Evolutionary conservation across 768 basidiomycete genomes (phyloP).

Genomic region (Tubosaeta brunneosetosa): DNA sequence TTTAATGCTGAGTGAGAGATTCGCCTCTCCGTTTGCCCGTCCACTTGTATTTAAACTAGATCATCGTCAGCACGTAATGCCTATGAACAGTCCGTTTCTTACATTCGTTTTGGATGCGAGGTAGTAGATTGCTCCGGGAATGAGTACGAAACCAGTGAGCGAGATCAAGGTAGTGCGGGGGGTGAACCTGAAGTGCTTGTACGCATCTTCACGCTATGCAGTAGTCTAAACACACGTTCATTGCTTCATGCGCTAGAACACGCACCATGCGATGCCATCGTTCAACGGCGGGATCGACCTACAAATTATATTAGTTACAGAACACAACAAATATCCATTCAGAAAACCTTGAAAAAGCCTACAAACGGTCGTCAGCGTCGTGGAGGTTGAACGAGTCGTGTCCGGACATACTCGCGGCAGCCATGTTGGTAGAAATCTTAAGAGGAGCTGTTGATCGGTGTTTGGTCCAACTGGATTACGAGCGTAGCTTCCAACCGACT

Average conservation of each 20-base stretch:
- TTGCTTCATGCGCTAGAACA: slow-evolving; percentile 8
- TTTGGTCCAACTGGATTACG: slow-evolving; percentile 21
- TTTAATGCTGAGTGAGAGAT: slow-evolving; percentile 32
- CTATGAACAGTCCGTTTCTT: slow-evolving; percentile 29
- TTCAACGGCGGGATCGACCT: slow-evolving; percentile 56
- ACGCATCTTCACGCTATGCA: slow-evolving; percentile 74
- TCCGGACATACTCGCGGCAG: slow-evolving; percentile 54
- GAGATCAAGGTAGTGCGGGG: slow-evolving; percentile 56
- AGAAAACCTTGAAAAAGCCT: slow-evolving; percentile 58
- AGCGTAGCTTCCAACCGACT: slow-evolving; percentile 2
- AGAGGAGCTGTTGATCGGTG: slow-evolving; percentile 26
- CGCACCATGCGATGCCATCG: slow-evolving; percentile 58
- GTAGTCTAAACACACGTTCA: not conserved
- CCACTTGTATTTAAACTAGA: slow-evolving; percentile 53
- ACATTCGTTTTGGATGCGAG: slow-evolving; percentile 38
- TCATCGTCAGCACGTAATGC: slow-evolving; percentile 4
- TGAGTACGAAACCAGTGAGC: slow-evolving; percentile 57
- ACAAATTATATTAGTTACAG: slow-evolving; percentile 1
- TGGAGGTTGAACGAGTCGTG: not conserved
- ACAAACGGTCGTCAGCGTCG: slow-evolving; percentile 9
- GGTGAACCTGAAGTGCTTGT: slow-evolving; percentile 80
- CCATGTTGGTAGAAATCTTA: slow-evolving; percentile 41
- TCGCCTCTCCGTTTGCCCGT: slow-evolving; percentile 46
- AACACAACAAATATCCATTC: not conserved
- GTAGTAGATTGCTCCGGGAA: slow-evolving; percentile 54